These are phyloP conservation scores for Annulohypoxylon maeteangense DNA, from an alignment of 495 filamentous ascomycete species.

Conservation along the genomic window DNA sequence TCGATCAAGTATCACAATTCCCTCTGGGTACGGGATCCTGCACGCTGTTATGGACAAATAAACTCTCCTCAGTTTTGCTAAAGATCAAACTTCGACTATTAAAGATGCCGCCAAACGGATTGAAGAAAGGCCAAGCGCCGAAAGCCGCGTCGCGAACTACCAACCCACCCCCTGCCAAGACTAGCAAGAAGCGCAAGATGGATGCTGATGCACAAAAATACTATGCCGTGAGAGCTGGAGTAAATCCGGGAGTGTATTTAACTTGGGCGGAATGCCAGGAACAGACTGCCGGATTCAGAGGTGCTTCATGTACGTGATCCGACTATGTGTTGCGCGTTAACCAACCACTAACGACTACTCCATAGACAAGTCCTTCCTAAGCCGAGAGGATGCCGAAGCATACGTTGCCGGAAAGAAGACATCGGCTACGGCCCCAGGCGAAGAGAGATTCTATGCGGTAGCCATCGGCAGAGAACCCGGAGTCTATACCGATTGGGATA, in stretches of 20 bases:
- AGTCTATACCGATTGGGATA: conserved; percentile 89
- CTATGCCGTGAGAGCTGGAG: conserved; percentile 85
- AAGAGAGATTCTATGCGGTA: conserved; percentile 79
- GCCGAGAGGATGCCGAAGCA: conserved; percentile 77
- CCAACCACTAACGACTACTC: conserved; percentile 26
- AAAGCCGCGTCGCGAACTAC: conserved; percentile 23
- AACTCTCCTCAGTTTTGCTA: conserved; percentile 9
- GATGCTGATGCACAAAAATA: conserved; percentile 69
- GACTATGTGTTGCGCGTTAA: neutral
- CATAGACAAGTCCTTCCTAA: conserved; percentile 85
- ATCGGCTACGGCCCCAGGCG: conserved; percentile 40
- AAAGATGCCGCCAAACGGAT: conserved; percentile 40
- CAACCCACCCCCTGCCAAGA: conserved; percentile 22
- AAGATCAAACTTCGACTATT: conserved; percentile 18
- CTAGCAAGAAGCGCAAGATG: conserved; percentile 56
- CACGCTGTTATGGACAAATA: conserved; percentile 44
- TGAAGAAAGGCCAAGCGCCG: conserved; percentile 31
- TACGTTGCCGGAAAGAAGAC: conserved; percentile 74
- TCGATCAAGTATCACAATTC: conserved; percentile 41
- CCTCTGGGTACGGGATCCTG: conserved; percentile 18
- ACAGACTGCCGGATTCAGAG: conserved; percentile 86
- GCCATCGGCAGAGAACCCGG: conserved; percentile 82
- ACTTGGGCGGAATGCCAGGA: conserved; percentile 82
- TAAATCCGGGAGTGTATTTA: conserved; percentile 85
- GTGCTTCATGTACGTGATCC: conserved; percentile 75